A percentile compares a stretch with the other conserved stretches of the same genome.
Conservation (phyloP, 2,329 filamentous ascomycete genomes). For the Drechslerella dactyloides region DNA sequence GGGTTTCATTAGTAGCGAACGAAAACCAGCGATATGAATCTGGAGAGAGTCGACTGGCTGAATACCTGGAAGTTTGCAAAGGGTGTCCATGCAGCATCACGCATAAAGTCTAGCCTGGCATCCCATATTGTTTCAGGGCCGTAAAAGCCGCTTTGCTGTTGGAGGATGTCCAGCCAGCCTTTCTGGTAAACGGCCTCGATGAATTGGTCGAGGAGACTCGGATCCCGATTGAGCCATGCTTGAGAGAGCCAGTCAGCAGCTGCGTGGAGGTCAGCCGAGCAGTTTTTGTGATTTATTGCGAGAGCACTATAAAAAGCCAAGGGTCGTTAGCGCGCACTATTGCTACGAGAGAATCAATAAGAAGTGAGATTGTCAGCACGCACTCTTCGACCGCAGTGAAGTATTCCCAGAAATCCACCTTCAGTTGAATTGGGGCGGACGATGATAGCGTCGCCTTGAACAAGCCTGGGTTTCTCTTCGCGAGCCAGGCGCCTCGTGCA, state of each 20-base stretch:
- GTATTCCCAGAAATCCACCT: conserved; percentile 58
- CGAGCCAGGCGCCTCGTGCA: conserved; percentile 53
- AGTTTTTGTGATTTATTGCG: conserved; percentile 41
- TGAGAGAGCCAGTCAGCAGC: conserved; percentile 45
- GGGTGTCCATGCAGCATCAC: conserved; percentile 52
- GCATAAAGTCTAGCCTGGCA: conserved; percentile 31
- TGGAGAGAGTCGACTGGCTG: too few relatives aligned
- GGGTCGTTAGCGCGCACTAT: background rate
- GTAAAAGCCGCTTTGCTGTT: background rate
- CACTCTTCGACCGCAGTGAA: conserved; percentile 58
- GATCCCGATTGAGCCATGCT: conserved; percentile 53
- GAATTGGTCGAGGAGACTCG: conserved; percentile 57
- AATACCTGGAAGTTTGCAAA: conserved; percentile 57
- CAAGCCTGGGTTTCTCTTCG: conserved; percentile 53
- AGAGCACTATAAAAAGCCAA: conserved; percentile 17
- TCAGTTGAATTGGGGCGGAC: conserved; percentile 56
- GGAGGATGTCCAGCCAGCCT: conserved; percentile 25
- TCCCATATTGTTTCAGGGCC: conserved; percentile 30
- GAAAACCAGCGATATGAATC: too few relatives aligned
- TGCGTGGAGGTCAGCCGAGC: conserved; percentile 50
- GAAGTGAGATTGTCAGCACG: background rate
- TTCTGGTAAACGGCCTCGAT: conserved; percentile 52
- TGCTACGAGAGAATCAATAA: background rate
- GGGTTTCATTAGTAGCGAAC: conserved; percentile 56
- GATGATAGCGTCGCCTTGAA: conserved; percentile 52